Evolutionary conservation across 768 basidiomycete genomes (phyloP), one percentile per base, ranked within the genome.

Genomic region (Boletus rubroflammeus): DNA sequence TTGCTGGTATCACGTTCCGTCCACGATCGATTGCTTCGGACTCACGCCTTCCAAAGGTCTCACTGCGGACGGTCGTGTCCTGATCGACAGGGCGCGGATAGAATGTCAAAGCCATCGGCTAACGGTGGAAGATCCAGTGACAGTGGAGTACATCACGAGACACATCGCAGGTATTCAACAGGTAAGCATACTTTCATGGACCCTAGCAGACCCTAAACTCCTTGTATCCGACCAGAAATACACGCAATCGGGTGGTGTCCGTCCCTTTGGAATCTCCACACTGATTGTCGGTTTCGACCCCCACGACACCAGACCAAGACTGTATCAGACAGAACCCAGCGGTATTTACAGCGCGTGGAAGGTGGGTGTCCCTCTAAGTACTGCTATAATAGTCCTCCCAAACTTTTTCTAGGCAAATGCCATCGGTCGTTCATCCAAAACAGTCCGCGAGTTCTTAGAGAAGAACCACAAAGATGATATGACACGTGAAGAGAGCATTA

Each of bases 311-410:
- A 80, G 79, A 57, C 97, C 97, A 42, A 84, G 90, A 52, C 76
- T 99, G 31, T 99, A 98, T 73, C 89, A 94, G 73, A 98, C 97
- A 11, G 97, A 99, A 72, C 97, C 97, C 1, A 91, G 90, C 67
- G 97, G 97, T 19, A 98, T 98, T 59, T 98, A 95, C 74, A 93
- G 90, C 60, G 93, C 93, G 31, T 99, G 97, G 97, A 99, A 98
- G 86, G 95, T 90, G 44, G 6, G 71, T 52, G 6, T 15, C 9
- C 6, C 11, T 41, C 43, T 50, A 2, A 19, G 35, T 17, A 17
- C 25, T 35, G n/a, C 46, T 14, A 11, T 31, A 21, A 50, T n/a
- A 6, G 25, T 40, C 35, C 47, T 34, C 26, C 19, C 28, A 23
- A 19, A 45, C n/a, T 10, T 21, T 29, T 35, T 45, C 5, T 58